Evolutionary conservation across 192 early-diverging fungal genomes (phyloP).

Genomic region (Backusella australiensis): DNA sequence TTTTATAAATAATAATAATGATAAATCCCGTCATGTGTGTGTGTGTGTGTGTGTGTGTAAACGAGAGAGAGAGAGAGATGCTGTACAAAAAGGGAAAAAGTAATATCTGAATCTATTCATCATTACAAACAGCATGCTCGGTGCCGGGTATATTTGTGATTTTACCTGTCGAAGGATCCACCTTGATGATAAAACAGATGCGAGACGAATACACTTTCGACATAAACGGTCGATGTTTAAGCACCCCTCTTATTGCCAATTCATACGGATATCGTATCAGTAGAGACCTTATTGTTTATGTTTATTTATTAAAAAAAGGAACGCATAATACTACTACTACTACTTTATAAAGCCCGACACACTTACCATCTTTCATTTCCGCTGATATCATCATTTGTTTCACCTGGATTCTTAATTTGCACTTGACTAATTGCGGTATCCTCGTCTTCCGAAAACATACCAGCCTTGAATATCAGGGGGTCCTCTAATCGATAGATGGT

Average conservation of each 20-base stretch:
- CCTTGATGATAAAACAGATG: slow-evolving; percentile 15
- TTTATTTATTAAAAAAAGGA: too few species aligned
- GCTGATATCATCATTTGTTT: not conserved
- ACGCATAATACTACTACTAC: too few species aligned
- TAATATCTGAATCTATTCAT: not conserved
- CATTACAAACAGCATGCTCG: slow-evolving; percentile 7
- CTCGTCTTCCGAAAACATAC: not conserved
- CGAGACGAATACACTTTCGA: slow-evolving; percentile 11
- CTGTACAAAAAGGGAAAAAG: too few species aligned
- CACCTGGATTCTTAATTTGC: slow-evolving; percentile 8
- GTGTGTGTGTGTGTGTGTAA: too few species aligned
- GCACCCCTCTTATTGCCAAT: slow-evolving; percentile 24
- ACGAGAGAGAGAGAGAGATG: too few species aligned
- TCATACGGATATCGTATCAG: slow-evolving; percentile 30
- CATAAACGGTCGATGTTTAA: slow-evolving; percentile 25
- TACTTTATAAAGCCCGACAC: too few species aligned
- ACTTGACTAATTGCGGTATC: not conserved
- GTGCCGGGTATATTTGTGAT: slow-evolving; percentile 12
- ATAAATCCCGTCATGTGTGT: too few species aligned
- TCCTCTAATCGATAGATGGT: not conserved
- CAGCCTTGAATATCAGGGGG: not conserved
- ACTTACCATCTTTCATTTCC: slow-evolving; percentile 15
- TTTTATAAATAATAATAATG: too few species aligned
- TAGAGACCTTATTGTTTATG: slow-evolving; percentile 12
- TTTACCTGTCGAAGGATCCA: slow-evolving; percentile 23